Percentiles rank a stretch among this genome's conserved stretches.
phyloP scores from a whole-genome alignment of 2,329 filamentous ascomycete species.

The Shiraia bambusicola region DNA sequence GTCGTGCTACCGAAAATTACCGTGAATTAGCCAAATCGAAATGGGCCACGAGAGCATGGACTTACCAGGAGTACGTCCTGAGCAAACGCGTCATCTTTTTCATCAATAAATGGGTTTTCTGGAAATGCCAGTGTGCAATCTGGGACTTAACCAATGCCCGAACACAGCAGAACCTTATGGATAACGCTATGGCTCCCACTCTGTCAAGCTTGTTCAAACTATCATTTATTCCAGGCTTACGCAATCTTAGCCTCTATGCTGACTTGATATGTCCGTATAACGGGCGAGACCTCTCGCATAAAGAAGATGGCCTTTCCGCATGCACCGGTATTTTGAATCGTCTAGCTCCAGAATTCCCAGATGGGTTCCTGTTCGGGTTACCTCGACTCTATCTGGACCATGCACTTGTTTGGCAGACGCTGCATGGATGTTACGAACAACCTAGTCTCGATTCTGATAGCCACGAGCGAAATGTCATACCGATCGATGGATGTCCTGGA shows the following conservation, averaged over 20 bases:
- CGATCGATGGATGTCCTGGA: neutral
- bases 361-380: constrained; percentile 7
- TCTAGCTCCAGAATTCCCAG: constrained; percentile 1
- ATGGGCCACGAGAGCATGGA: constrained; percentile 4
- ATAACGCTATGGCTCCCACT: neutral
- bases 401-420: constrained; percentile 9
- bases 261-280: constrained; percentile 10
- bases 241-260: constrained; percentile 6
- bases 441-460: too few relatives aligned
- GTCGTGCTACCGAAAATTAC: too few relatives aligned
- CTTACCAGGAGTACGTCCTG: constrained; percentile 9
- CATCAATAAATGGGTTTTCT: constrained; percentile 1
- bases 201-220: neutral
- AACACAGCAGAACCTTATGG: neutral
- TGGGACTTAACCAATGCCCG: constrained; percentile 2
- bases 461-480: neutral
- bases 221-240: neutral
- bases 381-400: constrained; percentile 7
- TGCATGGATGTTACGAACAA: too few relatives aligned
- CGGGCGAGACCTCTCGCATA: constrained; percentile 3
- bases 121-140: constrained; percentile 3
- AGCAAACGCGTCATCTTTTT: constrained; percentile 6
- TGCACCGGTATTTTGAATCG: constrained; percentile 7
- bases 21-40: neutral
- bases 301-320: constrained; percentile 6